These are phyloP conservation scores for Apiospora marii DNA, from an alignment of 2,329 filamentous ascomycete genomes.

Conservation along the genomic window DNA sequence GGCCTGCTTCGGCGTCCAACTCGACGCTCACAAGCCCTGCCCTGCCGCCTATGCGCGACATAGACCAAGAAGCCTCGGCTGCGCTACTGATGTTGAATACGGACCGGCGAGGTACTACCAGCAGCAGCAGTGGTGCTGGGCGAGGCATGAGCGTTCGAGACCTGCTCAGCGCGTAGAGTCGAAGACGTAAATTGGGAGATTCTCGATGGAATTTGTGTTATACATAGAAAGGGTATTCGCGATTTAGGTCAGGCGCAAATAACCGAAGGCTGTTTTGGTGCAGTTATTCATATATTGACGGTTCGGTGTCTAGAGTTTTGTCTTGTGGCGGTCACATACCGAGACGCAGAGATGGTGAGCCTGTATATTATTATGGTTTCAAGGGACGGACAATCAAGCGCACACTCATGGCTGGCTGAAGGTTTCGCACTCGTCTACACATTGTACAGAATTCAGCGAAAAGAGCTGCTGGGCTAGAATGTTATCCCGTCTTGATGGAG, in stretches of 20 bases:
- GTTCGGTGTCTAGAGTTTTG: neutral
- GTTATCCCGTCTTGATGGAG: neutral
- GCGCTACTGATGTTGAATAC: constrained; percentile 88
- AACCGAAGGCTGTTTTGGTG: neutral
- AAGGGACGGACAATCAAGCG: neutral
- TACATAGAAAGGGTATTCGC: neutral
- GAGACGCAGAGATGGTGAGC: neutral
- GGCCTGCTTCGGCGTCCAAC: constrained; percentile 48
- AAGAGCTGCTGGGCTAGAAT: neutral
- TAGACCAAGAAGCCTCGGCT: constrained; percentile 82
- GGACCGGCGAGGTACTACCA: constrained; percentile 67
- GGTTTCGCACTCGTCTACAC: neutral
- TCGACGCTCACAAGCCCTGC: constrained; percentile 67
- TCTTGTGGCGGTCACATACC: neutral
- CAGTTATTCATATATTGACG: neutral
- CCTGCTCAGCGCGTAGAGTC: constrained; percentile 56
- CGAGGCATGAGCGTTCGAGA: constrained; percentile 63
- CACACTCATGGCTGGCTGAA: neutral
- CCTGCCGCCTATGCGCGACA: constrained; percentile 61
- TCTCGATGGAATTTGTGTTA: neutral
- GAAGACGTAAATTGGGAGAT: neutral
- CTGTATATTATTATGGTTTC: neutral
- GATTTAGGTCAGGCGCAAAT: constrained; percentile 1
- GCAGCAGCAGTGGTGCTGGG: constrained; percentile 34
- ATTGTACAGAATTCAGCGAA: neutral